These are phyloP conservation scores for Phytophthora vignae DNA, from an alignment of 352 stramenopile species.

Conservation along the genomic window DNA sequence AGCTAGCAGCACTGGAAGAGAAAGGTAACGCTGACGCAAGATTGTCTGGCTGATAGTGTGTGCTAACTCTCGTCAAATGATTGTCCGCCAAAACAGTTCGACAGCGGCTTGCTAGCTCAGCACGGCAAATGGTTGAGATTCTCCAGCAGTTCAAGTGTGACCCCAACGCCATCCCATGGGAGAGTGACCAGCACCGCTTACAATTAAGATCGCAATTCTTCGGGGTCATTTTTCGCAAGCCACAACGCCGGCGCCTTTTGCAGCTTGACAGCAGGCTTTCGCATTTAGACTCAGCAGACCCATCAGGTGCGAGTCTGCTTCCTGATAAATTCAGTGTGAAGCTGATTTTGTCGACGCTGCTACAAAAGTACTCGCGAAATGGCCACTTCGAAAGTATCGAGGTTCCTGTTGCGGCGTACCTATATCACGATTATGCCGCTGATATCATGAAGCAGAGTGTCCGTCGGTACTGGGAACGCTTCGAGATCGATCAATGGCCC, in stretches of 20 bases:
- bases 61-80: slow-evolving; percentile 3
- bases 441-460: slow-evolving; percentile 63
- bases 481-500: slow-evolving; percentile 58
- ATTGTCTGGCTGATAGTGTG: background rate
- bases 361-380: slow-evolving; percentile 86
- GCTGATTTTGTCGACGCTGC: slow-evolving; percentile 59
- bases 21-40: slow-evolving; percentile 47
- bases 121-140: slow-evolving; percentile 76
- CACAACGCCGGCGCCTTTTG: slow-evolving; percentile 43
- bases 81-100: slow-evolving; percentile 48
- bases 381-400: slow-evolving; percentile 78
- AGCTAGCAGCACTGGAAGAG: slow-evolving; percentile 71
- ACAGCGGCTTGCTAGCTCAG: slow-evolving; percentile 70
- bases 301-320: slow-evolving; percentile 8
- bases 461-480: slow-evolving; percentile 44
- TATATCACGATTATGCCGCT: slow-evolving; percentile 65
- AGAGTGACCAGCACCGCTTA: slow-evolving; percentile 54
- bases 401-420: slow-evolving; percentile 46
- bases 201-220: slow-evolving; percentile 62
- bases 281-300: slow-evolving; percentile 3
- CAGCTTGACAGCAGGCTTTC: slow-evolving; percentile 22
- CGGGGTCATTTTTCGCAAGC: slow-evolving; percentile 72
- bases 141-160: slow-evolving; percentile 67
- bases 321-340: slow-evolving; percentile 58
- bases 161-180: slow-evolving; percentile 61